Evolutionary conservation across 345 rosid genomes (phyloP).

Genomic region (Luvunga scandens): DNA sequence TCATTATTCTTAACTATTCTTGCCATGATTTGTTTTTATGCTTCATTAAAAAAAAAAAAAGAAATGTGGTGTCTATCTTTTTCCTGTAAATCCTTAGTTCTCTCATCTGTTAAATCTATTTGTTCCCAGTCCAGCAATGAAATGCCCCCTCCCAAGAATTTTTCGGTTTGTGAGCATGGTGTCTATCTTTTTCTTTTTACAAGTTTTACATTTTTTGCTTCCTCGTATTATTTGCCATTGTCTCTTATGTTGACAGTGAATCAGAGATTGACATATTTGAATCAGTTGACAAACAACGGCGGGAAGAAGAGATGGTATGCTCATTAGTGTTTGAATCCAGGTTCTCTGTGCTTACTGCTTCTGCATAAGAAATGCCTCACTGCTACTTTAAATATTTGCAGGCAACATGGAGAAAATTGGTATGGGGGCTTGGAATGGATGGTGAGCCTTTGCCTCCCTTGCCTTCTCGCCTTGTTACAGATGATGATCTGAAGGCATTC

Average conservation of each 20-base stretch:
- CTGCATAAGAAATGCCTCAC: neutral
- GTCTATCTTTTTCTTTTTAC: neutral
- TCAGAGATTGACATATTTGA: slow-evolving; percentile 89
- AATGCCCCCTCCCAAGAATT: too few species aligned
- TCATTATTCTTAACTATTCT: neutral
- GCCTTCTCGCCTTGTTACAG: slow-evolving; percentile 85
- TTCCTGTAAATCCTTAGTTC: too few species aligned
- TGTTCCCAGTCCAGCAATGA: too few species aligned
- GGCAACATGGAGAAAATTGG: slow-evolving; percentile 72
- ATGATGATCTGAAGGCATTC: slow-evolving; percentile 71
- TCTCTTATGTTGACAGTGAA: slow-evolving; percentile 47
- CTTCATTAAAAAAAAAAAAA: too few species aligned
- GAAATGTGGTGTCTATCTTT: neutral
- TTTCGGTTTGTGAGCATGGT: too few species aligned
- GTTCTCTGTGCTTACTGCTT: neutral
- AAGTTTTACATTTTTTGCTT: neutral
- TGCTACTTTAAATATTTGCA: slow-evolving; percentile 25
- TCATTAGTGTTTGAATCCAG: neutral
- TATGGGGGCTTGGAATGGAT: slow-evolving; percentile 40
- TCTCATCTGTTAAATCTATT: too few species aligned
- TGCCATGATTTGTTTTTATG: neutral
- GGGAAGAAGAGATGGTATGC: slow-evolving; percentile 71
- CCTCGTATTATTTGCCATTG: neutral
- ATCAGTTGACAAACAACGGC: slow-evolving; percentile 70
- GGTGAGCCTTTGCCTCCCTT: slow-evolving; percentile 40